Conservation (phyloP, 202 grass and related monocot genomes). For the Musa balbisiana region DNA sequence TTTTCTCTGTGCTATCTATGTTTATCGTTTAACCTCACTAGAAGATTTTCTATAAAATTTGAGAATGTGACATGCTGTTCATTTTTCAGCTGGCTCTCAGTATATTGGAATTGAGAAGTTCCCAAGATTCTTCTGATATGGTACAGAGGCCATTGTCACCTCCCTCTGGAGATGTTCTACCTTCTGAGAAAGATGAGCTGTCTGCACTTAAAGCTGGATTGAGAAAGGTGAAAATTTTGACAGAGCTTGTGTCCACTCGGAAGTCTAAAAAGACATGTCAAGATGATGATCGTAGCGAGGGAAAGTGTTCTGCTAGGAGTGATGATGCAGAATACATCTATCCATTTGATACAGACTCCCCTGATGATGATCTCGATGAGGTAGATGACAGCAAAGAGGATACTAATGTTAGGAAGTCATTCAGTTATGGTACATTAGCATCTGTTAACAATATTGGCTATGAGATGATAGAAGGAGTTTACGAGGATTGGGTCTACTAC, state of each 20-base stretch:
- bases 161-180: conserved; percentile 44
- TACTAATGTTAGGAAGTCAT: conserved; percentile 66
- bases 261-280: conserved; percentile 51
- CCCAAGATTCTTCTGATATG: conserved; percentile 46
- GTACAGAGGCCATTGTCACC: conserved; percentile 48
- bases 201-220: conserved; percentile 79
- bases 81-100: conserved; percentile 59
- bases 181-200: conserved; percentile 65
- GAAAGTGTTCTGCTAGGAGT: conserved; percentile 57
- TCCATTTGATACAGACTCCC: conserved; percentile 70
- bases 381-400: conserved; percentile 39
- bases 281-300: conserved; percentile 56
- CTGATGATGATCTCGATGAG: conserved; percentile 56
- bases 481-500: conserved; percentile 87
- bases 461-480: conserved; percentile 56
- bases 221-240: conserved; percentile 82
- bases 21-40: not conserved
- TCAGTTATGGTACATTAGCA: conserved; percentile 84
- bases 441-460: conserved; percentile 58
- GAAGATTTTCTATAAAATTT: not conserved
- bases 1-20: not conserved
- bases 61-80: conserved; percentile 3
- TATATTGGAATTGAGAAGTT: conserved; percentile 52
- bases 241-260: conserved; percentile 53
- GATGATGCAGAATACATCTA: conserved; percentile 47